Base-by-base conservation (phyloP, 1,284 basidiomycete species). In the Malassezia obtusa region DNA sequence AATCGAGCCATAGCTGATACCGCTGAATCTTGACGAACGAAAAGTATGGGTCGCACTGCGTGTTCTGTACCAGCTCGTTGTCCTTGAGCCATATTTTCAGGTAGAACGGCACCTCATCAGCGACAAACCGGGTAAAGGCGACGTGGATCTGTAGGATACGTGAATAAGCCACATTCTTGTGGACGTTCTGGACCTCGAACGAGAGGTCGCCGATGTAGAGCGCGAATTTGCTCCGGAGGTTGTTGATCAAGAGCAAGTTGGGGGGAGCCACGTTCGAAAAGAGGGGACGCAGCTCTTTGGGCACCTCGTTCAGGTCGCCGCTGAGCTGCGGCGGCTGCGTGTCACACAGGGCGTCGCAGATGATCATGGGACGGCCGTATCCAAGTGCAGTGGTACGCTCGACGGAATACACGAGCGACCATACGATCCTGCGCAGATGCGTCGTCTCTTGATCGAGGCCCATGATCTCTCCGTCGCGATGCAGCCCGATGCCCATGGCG, bases 401-500 rank as follows among this genome's bases (percentile, higher is more conserved):
- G 7, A 58, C 46, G 22, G 61, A 64, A 47, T 62, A 62, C 45
- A 68, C 55, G 15, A 60, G 26, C n/a, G 61, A 57, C 68, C 68
- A 72, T 15, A 68, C 58, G 8, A 59, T 57, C 12, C 69, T 53
- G 10, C 68, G 57, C 4, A 54, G 53, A 32, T 72, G 66, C 14
- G 61, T 62, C 38, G 63, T 62, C 28, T 50, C 60, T 0, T 50
- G 46, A 1, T 57, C 49, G 6, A 71, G 57, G 3, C 64, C 64
- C 11, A 65, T 52, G 36, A 57, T 56, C 19, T 61, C 53, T 12
- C 66, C 68, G 32, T 72, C 68, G 11, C 69, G 63, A 43, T 72
- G 68, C n/a, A 72, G 56, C 2, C 68, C 67, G 37, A 72, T 62
- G 25, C 60, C 59, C 46, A 62, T 62, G 14, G 65, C 62, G 24